Conservation (phyloP, 2,329 filamentous ascomycete genomes). For the Aspergillus eucalypticola region DNA sequence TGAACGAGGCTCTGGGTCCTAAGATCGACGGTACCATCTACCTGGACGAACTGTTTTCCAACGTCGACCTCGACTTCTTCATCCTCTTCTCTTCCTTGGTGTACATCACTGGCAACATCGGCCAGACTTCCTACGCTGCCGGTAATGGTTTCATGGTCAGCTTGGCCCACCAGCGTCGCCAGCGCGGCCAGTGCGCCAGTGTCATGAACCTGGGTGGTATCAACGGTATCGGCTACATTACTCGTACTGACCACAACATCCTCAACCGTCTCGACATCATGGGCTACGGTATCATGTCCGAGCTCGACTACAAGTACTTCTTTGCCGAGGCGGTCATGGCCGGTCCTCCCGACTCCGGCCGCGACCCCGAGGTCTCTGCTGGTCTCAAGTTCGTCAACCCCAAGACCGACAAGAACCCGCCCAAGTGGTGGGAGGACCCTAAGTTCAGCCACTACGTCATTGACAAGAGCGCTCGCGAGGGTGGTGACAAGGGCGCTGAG, state of each 20-base stretch:
- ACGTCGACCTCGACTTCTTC: constrained; percentile 34
- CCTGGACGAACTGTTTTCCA: constrained; percentile 20
- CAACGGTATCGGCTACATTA: constrained; percentile 21
- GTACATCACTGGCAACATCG: constrained; percentile 37
- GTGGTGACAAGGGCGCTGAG: no score
- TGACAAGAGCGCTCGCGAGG: not conserved
- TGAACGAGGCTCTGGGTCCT: constrained; percentile 13
- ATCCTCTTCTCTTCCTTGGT: constrained; percentile 45
- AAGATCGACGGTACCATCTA: constrained; percentile 24
- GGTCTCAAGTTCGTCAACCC: not conserved
- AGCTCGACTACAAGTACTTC: not conserved
- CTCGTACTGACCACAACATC: not conserved
- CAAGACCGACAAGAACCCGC: not conserved
- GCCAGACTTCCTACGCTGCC: constrained; percentile 43
- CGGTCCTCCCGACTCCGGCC: not conserved
- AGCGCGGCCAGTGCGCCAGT: constrained; percentile 19
- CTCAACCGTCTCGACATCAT: not conserved
- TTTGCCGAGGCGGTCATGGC: not conserved
- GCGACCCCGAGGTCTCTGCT: not conserved
- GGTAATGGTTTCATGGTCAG: constrained; percentile 43
- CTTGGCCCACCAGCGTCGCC: constrained; percentile 24
- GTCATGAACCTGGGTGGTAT: constrained; percentile 29
- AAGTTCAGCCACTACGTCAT: not conserved
- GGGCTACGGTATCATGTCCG: not conserved
- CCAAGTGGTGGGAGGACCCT: not conserved